phyloP scores from a whole-genome alignment of 306 rosid genomes.

The Medicago arabica region DNA sequence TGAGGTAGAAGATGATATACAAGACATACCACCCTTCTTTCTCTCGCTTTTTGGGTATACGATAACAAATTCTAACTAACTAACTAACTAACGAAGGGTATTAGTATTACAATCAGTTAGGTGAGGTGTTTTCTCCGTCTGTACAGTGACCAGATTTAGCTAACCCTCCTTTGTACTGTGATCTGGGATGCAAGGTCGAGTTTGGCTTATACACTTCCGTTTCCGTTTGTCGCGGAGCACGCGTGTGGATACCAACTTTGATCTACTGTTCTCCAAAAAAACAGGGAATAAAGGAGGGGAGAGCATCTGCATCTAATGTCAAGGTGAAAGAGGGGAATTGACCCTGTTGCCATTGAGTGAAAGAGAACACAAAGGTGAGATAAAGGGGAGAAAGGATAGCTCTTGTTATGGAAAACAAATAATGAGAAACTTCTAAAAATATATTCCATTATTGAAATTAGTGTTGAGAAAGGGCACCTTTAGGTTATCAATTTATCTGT shows the following conservation, averaged over 20 bases:
- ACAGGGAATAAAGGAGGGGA: no score
- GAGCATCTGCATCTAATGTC: background rate
- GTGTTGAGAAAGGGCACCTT: background rate
- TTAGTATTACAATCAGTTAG: background rate
- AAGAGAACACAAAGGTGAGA: background rate
- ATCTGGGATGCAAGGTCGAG: slow-evolving; percentile 1
- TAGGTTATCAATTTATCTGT: background rate
- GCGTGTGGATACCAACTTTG: background rate
- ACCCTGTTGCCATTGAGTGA: background rate
- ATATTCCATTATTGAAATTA: background rate
- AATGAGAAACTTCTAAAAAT: background rate
- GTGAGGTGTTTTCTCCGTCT: background rate
- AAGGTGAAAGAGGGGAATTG: background rate
- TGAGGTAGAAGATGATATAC: background rate
- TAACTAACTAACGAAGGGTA: no score
- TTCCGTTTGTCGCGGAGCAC: background rate
- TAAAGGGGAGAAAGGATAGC: background rate
- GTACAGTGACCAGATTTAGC: background rate
- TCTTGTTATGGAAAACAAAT: background rate
- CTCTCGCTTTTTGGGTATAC: background rate
- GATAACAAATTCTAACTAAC: background rate
- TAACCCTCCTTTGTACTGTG: slow-evolving; percentile 4
- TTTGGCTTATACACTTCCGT: background rate
- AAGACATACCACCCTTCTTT: background rate
- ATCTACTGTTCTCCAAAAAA: slow-evolving; percentile 12